Base-by-base conservation (phyloP, 108 stramenopile genomes). In the Nitzschia putrida region DNA sequence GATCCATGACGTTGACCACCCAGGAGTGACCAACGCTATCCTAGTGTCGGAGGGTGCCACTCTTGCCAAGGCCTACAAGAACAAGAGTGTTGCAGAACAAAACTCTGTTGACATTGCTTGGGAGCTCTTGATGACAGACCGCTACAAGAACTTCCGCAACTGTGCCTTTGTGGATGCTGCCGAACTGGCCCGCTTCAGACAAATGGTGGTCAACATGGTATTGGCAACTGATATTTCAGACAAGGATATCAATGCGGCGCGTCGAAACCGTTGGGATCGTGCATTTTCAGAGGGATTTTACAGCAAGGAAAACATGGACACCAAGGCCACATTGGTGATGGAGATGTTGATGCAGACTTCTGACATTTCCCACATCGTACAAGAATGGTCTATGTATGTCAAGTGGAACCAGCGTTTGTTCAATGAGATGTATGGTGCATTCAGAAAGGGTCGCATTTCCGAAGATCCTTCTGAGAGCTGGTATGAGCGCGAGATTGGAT, bases 361-460 rank as follows among this genome's bases (percentile, higher is more conserved):
- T 24, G 82, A 86, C 57, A 71, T 83, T 49, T 80, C 75, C 8
- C 85, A 85, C 58, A 83, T 79, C 7, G 81, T 81, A 72, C 85
- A 85, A 42, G 66, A 77, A 64, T 85, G 79, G 56, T 57, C 57
- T 26, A 60, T 81, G 16, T 85, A 80, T 57, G 57, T 78, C 68
- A 85, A 85, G 59, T 85, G 85, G 85, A 88, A 82, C 61, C 57
- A 81, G 26, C 69, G 70, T 22, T 59, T 85, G 14, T 88, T 76
- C 59, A 65, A 84, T 24, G 87, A 88, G 69, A 57, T 83, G 50
- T 71, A 73, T 47, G 64, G 64, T 20, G 87, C 85, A 5, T 88
- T 72, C 68, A 18, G 53, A 29, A 18, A 16, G 14, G 47, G 47
- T 18, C 14, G 47, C 14, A 18, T 74, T 61, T 13, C 45, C 78